These are phyloP conservation scores for Wallacemonas sp. DNA, from an alignment of 208 protist genomes.

Conservation along the genomic window DNA sequence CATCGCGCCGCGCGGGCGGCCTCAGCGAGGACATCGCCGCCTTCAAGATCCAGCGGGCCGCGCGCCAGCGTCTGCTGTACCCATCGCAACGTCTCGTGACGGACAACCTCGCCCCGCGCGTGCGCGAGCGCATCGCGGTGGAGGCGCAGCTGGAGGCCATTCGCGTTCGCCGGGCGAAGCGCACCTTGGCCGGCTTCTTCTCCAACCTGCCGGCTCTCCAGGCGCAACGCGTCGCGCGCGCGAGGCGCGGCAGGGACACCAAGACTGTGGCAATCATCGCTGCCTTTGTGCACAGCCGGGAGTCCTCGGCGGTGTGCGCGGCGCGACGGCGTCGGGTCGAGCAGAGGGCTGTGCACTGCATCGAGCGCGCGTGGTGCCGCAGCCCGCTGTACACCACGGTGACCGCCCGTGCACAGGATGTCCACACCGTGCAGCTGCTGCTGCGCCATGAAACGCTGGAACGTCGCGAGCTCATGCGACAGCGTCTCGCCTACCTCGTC, in stretches of 20 bases:
- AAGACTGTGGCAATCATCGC: constrained; percentile 14
- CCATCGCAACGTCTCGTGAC: constrained; percentile 8
- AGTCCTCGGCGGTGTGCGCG: not conserved
- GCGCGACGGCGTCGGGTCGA: not conserved
- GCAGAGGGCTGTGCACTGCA: constrained; percentile 24
- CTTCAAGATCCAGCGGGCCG: constrained; percentile 43
- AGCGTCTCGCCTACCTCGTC: constrained; percentile 47
- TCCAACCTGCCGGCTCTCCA: constrained; percentile 16
- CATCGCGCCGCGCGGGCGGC: constrained; percentile 8
- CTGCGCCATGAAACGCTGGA: constrained; percentile 58
- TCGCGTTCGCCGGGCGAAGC: constrained; percentile 35
- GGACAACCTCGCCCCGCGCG: constrained; percentile 19
- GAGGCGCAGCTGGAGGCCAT: constrained; percentile 30
- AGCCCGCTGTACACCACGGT: constrained; percentile 24
- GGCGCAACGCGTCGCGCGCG: not conserved
- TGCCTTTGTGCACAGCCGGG: constrained; percentile 25
- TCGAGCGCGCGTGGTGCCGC: constrained; percentile 55
- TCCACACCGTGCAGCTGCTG: constrained; percentile 39
- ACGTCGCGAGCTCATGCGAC: constrained; percentile 56
- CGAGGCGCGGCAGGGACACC: not conserved
- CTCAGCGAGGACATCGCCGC: constrained; percentile 39
- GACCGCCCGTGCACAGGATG: constrained; percentile 23
- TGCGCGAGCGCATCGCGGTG: constrained; percentile 18
- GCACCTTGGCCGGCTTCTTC: constrained; percentile 30
- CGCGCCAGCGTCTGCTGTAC: constrained; percentile 34